Percentiles rank a stretch among this genome's conserved stretches.
phyloP scores from a whole-genome alignment of 1,284 basidiomycete genomes.

The Flammula alnicola region DNA sequence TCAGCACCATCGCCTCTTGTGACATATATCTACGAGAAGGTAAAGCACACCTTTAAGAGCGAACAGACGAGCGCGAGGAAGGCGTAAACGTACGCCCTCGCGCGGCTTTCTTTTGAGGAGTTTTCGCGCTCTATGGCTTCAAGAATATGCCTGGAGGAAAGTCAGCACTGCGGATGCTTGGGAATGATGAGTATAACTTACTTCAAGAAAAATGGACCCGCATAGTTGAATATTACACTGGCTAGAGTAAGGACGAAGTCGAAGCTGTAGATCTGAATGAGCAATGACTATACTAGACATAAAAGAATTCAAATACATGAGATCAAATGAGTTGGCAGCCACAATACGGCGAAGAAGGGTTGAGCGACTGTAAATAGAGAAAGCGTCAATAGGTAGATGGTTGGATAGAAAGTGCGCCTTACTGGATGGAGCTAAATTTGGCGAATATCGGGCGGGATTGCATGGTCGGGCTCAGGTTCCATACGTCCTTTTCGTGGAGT shows the following conservation, averaged over 20 bases:
- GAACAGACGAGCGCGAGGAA: conserved; percentile 66
- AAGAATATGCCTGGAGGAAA: conserved; percentile 48
- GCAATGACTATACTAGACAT: conserved; percentile 21
- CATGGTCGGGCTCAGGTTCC: conserved; percentile 69
- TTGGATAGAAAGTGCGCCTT: conserved; percentile 14
- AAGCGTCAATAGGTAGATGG: background rate
- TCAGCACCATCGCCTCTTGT: background rate
- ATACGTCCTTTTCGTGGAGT: conserved; percentile 74
- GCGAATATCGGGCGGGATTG: conserved; percentile 70
- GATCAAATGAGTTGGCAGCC: conserved; percentile 73
- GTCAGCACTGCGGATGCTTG: background rate
- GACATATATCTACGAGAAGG: background rate
- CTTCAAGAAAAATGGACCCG: conserved; percentile 71
- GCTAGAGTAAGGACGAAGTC: conserved; percentile 70
- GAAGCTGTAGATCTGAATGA: conserved; percentile 37
- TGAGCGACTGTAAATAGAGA: conserved; percentile 40
- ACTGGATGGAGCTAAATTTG: conserved; percentile 56
- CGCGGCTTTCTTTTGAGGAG: conserved; percentile 49
- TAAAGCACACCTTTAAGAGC: conserved; percentile 56
- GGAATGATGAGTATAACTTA: conserved; percentile 26
- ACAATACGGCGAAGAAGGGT: conserved; percentile 69
- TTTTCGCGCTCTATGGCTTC: conserved; percentile 42
- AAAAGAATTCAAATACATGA: too few species aligned
- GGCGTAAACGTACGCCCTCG: conserved; percentile 75
- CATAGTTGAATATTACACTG: conserved; percentile 73